Evolutionary conservation across 1,284 basidiomycete species (phyloP), one percentile per base, ranked within the genome.

Genomic region (Gymnopus androsaceus): DNA sequence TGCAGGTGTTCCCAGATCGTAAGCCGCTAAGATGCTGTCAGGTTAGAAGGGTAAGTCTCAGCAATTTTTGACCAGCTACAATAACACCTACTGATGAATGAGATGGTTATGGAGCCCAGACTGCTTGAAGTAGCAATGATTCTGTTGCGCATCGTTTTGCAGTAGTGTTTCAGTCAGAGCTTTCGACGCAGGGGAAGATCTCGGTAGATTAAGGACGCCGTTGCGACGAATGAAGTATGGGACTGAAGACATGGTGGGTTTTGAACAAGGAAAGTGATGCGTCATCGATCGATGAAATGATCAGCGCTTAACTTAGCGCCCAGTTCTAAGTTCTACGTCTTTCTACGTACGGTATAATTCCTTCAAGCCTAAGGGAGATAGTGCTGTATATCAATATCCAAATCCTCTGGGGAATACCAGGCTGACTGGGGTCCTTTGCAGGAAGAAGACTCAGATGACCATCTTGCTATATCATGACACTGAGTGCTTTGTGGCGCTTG

Each of bases 91-190:
- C 79, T 83, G 81, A 59, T 82, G 80, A 54, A 74, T 76, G n/a
- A 87, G 71, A 67, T 89, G 87, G 64, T 88, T 88, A 64, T 90
- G 85, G 41, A 84, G 75, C 1, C 79, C 77, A 1, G 67, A 55
- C 19, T 68, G 61, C 8, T 77, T 75, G 61, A 76, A 85, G 64
- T 82, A 84, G 60, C 81, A 82, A 62, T 88, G 85, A 61, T 86
- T 80, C 8, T 67, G 65, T 55, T 81, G 70, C 45, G 81, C 75
- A 63, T 88, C 86, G 61, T 79, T 73, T 58, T 79, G 71, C 12
- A 88, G 64, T 1, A 88, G 70, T 19, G 73, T 67, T 59, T 85
- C 77, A 0, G 73, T 69, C 8, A 72, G 63, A 15, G 62, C 64
- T 49, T 82, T 84, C 2, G 80, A 73, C 31, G 75, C 70, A n/a